Evolutionary conservation across 140 eudicot species (phyloP).

Genomic region (Cichorium intybus): DNA sequence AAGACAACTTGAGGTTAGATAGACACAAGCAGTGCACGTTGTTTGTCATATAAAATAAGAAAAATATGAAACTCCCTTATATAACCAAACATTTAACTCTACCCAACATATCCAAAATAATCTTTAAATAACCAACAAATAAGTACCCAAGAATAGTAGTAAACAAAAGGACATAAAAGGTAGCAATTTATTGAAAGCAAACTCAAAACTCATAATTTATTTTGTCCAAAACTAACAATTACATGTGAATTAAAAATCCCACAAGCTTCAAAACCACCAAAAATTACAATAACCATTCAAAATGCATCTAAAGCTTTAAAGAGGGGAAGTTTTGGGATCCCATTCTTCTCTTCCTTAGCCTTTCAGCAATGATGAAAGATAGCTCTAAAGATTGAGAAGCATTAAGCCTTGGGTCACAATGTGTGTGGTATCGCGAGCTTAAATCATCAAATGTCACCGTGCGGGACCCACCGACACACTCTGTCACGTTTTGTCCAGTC

Average conservation of each 20-base stretch:
- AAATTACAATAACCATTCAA: background rate
- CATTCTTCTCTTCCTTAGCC: constrained; percentile 61
- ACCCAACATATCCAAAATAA: no score
- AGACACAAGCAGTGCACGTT: no score
- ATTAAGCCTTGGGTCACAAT: constrained; percentile 68
- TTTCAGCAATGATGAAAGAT: constrained; percentile 57
- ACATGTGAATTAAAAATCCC: constrained; percentile 8
- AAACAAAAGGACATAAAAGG: background rate
- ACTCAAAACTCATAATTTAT: constrained; percentile 4
- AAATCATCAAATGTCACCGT: constrained; percentile 59
- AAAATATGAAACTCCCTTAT: no score
- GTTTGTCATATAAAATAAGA: no score
- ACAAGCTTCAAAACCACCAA: constrained; percentile 14
- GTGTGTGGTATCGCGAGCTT: constrained; percentile 72
- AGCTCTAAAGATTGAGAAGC: constrained; percentile 69
- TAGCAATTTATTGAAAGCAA: constrained; percentile 5
- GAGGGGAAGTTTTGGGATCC: constrained; percentile 23
- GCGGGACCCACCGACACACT: constrained; percentile 68
- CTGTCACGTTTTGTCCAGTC: constrained; percentile 72
- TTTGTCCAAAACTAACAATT: constrained; percentile 9
- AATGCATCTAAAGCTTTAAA: constrained; percentile 24
- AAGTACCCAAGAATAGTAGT: no score
- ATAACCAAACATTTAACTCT: no score
- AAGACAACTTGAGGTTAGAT: no score
- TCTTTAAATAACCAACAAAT: no score